Evolutionary conservation across 2,329 filamentous ascomycete species (phyloP).

Genomic region (Ophiostoma triangulosporum): DNA sequence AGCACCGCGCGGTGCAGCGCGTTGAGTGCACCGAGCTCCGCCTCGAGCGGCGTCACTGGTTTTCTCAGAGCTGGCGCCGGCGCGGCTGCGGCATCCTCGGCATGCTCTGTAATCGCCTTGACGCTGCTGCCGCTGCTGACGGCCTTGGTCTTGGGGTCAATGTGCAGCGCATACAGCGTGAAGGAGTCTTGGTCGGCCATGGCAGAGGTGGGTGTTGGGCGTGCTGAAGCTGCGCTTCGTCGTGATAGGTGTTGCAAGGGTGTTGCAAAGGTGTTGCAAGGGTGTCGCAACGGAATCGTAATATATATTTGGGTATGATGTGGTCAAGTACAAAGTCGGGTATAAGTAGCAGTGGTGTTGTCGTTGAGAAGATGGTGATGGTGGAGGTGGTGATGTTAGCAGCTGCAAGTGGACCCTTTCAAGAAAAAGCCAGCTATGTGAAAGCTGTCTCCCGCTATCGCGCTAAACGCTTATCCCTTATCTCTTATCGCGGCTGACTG

Average conservation of each 20-base stretch:
- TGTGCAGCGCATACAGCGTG: slow-evolving; percentile 64
- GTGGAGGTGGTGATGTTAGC: too few relatives aligned
- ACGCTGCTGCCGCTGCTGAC: not conserved
- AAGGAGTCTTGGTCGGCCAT: slow-evolving; percentile 59
- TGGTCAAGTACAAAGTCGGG: too few relatives aligned
- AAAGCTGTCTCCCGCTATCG: not conserved
- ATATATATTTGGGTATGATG: too few relatives aligned
- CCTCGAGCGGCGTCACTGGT: slow-evolving; percentile 34
- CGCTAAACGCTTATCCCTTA: not conserved
- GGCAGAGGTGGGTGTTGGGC: slow-evolving; percentile 9
- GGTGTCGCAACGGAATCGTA: too few relatives aligned
- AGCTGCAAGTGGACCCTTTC: not conserved
- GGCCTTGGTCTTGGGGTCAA: slow-evolving; percentile 62
- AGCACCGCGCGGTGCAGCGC: slow-evolving; percentile 62
- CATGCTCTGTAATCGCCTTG: not conserved
- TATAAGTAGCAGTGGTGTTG: too few relatives aligned
- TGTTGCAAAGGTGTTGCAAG: not conserved
- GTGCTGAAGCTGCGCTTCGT: too few relatives aligned
- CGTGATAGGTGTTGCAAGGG: too few relatives aligned
- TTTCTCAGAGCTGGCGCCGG: slow-evolving; percentile 69
- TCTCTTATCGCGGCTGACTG: not conserved
- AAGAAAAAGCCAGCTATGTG: slow-evolving; percentile 7
- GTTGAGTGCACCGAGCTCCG: slow-evolving; percentile 65
- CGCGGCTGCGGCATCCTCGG: slow-evolving; percentile 23
- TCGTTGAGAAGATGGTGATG: too few relatives aligned